A percentile compares a stretch with the other conserved stretches of the same genome.
Evolutionary conservation across 176 grass and related monocot genomes (phyloP).

Genomic region (Thalia dealbata): DNA sequence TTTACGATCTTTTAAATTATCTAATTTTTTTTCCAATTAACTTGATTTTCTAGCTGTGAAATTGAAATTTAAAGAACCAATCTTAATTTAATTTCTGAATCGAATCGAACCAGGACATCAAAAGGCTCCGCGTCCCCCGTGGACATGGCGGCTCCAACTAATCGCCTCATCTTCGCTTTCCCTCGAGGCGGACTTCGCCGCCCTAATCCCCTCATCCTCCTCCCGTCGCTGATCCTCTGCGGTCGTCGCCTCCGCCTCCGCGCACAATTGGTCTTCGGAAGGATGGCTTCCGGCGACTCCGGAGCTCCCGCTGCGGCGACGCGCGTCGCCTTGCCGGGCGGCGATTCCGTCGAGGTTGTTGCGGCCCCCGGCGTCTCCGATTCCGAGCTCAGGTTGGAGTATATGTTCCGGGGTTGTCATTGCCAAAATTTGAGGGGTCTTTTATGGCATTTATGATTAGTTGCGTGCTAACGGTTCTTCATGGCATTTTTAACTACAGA

Average conservation of each 20-base stretch:
- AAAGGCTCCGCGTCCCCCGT: no score
- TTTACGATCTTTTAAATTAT: no score
- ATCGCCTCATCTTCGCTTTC: not conserved
- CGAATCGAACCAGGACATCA: no score
- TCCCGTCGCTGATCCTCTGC: not conserved
- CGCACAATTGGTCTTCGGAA: not conserved
- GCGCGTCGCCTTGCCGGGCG: slow-evolving; percentile 37
- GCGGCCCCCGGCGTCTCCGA: slow-evolving; percentile 52
- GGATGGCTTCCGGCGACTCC: slow-evolving; percentile 50
- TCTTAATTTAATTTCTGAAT: no score
- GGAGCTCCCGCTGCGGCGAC: not conserved
- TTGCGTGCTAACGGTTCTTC: not conserved
- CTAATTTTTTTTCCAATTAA: no score
- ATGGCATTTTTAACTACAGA: slow-evolving; percentile 22
- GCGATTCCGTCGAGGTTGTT: slow-evolving; percentile 36
- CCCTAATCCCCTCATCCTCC: not conserved
- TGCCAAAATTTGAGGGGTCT: not conserved
- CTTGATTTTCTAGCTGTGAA: no score
- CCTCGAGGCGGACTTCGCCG: not conserved
- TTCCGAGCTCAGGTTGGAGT: slow-evolving; percentile 47
- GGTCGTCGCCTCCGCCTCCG: not conserved
- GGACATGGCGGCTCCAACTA: not conserved
- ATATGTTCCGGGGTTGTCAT: not conserved
- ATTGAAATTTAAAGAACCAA: no score
- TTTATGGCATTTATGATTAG: not conserved